phyloP scores from a whole-genome alignment of 2,329 filamentous ascomycete genomes.

The Pseudogymnoascus sp. region DNA sequence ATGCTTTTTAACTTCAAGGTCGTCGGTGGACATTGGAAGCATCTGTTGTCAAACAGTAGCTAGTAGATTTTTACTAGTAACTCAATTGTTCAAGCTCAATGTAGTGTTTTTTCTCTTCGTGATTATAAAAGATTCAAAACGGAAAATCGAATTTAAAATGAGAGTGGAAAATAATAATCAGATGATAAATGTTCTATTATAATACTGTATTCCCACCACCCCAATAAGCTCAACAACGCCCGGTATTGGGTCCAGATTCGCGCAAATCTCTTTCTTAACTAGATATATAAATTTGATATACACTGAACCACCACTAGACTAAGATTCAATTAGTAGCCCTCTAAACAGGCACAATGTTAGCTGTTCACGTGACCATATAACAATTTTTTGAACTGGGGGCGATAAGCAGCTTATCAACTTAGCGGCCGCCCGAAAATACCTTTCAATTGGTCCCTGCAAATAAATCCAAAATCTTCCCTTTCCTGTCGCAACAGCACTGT shows the following conservation, averaged over 20 bases:
- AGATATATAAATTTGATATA: background rate
- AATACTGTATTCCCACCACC: background rate
- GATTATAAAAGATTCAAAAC: background rate
- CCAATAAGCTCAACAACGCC: background rate
- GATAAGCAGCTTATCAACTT: conserved; percentile 9
- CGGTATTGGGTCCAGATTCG: too few relatives aligned
- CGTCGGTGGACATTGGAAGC: background rate
- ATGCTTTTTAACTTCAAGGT: background rate
- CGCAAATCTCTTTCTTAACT: background rate
- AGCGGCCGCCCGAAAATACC: conserved; percentile 5
- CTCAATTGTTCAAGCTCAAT: background rate
- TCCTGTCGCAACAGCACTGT: background rate
- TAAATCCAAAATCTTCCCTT: conserved; percentile 9
- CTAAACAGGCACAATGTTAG: background rate
- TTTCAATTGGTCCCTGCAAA: conserved; percentile 11
- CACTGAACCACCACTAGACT: background rate
- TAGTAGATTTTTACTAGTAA: background rate
- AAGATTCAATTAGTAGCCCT: background rate
- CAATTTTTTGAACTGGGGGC: background rate
- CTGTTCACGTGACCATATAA: background rate
- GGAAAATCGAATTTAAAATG: background rate
- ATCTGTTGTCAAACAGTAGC: background rate
- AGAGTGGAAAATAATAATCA: background rate
- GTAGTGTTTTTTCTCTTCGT: background rate
- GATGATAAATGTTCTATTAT: too few relatives aligned